A percentile compares a stretch with the other conserved stretches of the same genome.
Conservation (phyloP, 1,284 basidiomycete genomes). For the Trichosporon asahii region DNA sequence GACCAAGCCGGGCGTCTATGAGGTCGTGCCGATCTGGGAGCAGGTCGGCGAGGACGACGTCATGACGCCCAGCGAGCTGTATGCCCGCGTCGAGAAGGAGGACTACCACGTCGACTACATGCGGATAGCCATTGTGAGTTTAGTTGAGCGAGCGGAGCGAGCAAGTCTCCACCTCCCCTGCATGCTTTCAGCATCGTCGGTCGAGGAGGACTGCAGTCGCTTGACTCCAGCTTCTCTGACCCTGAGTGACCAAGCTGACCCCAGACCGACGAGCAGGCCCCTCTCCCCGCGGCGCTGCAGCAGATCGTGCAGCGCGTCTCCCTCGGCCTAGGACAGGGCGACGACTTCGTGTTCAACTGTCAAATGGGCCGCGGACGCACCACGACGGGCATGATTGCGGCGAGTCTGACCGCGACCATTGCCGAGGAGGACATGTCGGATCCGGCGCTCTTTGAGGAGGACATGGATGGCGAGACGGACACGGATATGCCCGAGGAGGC, state of each 20-base stretch:
- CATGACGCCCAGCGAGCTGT: slow-evolving; percentile 75
- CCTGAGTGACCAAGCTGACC: slow-evolving; percentile 11
- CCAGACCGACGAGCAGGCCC: slow-evolving; percentile 93
- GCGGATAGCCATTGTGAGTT: slow-evolving; percentile 74
- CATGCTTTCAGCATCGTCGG: too few species aligned
- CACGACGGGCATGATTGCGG: slow-evolving; percentile 91
- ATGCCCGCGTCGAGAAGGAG: slow-evolving; percentile 56
- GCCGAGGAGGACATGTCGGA: slow-evolving; percentile 50
- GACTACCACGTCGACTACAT: slow-evolving; percentile 84
- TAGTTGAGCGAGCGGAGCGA: neutral
- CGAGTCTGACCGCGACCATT: slow-evolving; percentile 79
- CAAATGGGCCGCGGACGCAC: slow-evolving; percentile 56
- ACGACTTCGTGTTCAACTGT: slow-evolving; percentile 69
- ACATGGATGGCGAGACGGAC: slow-evolving; percentile 40
- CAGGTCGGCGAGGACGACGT: slow-evolving; percentile 78
- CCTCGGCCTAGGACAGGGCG: slow-evolving; percentile 59
- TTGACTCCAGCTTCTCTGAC: neutral
- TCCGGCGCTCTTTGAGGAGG: slow-evolving; percentile 19
- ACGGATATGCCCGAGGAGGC: slow-evolving; percentile 79
- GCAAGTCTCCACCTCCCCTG: too few species aligned
- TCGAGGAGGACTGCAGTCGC: too few species aligned
- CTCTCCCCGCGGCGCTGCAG: slow-evolving; percentile 76
- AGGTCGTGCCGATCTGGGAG: slow-evolving; percentile 83
- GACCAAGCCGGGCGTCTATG: slow-evolving; percentile 83
- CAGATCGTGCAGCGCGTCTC: slow-evolving; percentile 72